These are phyloP conservation scores for Hypocrella siamensis DNA, from an alignment of 2,329 filamentous ascomycete species.

Conservation along the genomic window DNA sequence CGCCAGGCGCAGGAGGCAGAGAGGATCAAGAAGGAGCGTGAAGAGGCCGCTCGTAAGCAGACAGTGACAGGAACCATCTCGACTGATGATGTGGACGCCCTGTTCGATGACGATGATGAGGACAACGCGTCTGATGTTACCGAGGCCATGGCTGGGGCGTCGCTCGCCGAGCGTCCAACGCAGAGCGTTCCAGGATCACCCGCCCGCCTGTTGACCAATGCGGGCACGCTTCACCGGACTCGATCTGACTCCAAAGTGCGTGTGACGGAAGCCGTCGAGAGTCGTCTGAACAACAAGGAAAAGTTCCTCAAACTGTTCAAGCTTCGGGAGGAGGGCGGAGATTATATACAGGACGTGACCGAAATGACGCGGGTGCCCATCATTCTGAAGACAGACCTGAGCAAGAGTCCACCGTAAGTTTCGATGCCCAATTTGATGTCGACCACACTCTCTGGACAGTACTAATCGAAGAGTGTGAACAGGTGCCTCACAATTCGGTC, in stretches of 20 bases:
- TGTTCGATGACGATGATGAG: conserved; percentile 89
- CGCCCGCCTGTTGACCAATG: conserved; percentile 53
- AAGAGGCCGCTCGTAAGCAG: conserved; percentile 82
- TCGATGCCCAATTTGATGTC: not conserved
- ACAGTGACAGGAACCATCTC: conserved; percentile 92
- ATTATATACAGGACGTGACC: conserved; percentile 95
- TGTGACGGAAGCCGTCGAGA: conserved; percentile 57
- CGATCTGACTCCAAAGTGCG: conserved; percentile 89
- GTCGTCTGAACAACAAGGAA: conserved; percentile 80
- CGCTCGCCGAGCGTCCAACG: conserved; percentile 73
- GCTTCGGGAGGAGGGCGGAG: conserved; percentile 78
- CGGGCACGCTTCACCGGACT: conserved; percentile 64
- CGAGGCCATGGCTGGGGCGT: conserved; percentile 85
- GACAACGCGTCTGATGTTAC: conserved; percentile 77
- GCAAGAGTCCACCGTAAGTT: conserved; percentile 98
- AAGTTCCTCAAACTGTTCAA: conserved; percentile 87
- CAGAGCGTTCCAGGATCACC: conserved; percentile 93
- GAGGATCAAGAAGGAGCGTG: conserved; percentile 67
- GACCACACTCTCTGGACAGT: not conserved
- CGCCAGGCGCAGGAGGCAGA: conserved; percentile 72
- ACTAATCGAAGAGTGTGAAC: not conserved
- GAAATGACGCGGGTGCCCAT: conserved; percentile 98
- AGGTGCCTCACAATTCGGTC: conserved; percentile 76
- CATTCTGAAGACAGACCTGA: conserved; percentile 93
- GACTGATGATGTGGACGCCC: conserved; percentile 81